Conservation (phyloP, 2,329 filamentous ascomycete genomes). For the Aureobasidium sp. region DNA sequence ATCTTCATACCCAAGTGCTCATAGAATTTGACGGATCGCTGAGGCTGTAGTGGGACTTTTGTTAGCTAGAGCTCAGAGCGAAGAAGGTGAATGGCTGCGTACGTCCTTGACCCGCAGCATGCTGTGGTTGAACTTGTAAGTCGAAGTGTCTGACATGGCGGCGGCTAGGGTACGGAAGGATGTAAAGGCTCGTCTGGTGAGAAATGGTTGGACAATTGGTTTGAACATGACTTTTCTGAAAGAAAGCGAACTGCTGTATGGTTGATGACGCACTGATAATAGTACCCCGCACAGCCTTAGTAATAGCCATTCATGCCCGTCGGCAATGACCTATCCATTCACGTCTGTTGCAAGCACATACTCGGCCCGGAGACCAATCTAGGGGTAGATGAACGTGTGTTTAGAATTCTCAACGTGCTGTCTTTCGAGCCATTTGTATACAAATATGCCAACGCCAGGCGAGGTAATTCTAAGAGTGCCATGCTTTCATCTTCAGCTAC, state of each 20-base stretch:
- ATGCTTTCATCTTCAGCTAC: background rate
- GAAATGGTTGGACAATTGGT: background rate
- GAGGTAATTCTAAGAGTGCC: background rate
- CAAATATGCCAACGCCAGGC: background rate
- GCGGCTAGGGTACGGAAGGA: slow-evolving; percentile 5
- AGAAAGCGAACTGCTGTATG: background rate
- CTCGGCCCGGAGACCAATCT: background rate
- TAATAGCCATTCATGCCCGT: background rate
- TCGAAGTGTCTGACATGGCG: slow-evolving; percentile 51
- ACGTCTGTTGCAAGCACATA: background rate
- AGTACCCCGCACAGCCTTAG: slow-evolving; percentile 9
- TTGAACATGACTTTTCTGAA: slow-evolving; percentile 1
- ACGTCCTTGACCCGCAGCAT: slow-evolving; percentile 37
- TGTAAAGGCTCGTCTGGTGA: background rate
- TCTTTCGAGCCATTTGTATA: background rate
- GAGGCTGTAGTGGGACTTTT: slow-evolving; percentile 50
- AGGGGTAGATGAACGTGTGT: background rate
- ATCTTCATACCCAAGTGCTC: slow-evolving; percentile 83
- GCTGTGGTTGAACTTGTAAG: slow-evolving; percentile 60
- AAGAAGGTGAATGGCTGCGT: background rate
- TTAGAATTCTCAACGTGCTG: background rate
- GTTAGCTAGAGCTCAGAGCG: background rate
- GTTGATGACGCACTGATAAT: slow-evolving; percentile 8
- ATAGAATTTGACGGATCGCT: slow-evolving; percentile 80
- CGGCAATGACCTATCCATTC: background rate